These are phyloP conservation scores for Trypanosoma melophagium DNA, from an alignment of 208 protist species.

Conservation along the genomic window DNA sequence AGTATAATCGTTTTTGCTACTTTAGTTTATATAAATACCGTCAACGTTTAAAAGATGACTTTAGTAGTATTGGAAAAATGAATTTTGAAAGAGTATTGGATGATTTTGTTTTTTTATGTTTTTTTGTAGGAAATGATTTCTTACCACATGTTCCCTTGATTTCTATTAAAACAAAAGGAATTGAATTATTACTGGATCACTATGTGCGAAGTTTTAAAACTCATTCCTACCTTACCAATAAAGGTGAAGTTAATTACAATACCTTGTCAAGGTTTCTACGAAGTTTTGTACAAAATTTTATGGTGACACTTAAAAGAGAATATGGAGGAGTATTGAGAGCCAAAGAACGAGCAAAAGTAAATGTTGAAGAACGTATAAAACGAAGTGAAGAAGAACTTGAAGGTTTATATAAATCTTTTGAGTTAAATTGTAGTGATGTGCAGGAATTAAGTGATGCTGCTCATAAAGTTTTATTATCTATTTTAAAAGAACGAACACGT, in stretches of 20 bases:
- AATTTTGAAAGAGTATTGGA: slow-evolving; percentile 97
- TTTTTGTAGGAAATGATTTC: slow-evolving; percentile 99
- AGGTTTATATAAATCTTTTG: slow-evolving; percentile 7
- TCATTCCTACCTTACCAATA: slow-evolving; percentile 82
- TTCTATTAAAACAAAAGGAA: slow-evolving; percentile 96
- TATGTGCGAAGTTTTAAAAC: slow-evolving; percentile 75
- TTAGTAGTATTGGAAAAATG: slow-evolving; percentile 72
- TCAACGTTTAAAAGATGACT: slow-evolving; percentile 72
- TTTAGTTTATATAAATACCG: slow-evolving; percentile 84
- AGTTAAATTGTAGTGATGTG: slow-evolving; percentile 38
- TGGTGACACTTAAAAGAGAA: slow-evolving; percentile 57
- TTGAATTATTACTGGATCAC: slow-evolving; percentile 93
- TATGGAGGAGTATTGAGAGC: slow-evolving; percentile 58
- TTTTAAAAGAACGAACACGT: slow-evolving; percentile 59
- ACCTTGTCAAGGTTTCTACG: slow-evolving; percentile 62
- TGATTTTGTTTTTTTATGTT: slow-evolving; percentile 99
- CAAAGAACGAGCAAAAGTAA: slow-evolving; percentile 67
- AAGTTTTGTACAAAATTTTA: slow-evolving; percentile 52
- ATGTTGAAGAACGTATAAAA: slow-evolving; percentile 72
- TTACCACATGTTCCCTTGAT: slow-evolving; percentile 97
- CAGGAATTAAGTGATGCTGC: slow-evolving; percentile 63
- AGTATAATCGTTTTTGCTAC: slow-evolving; percentile 83
- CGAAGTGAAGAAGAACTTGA: slow-evolving; percentile 31
- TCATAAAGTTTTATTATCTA: slow-evolving; percentile 41
- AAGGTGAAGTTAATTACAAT: slow-evolving; percentile 81